Base-by-base conservation (phyloP, 495 filamentous ascomycete species). In the Neurospora sp. region DNA sequence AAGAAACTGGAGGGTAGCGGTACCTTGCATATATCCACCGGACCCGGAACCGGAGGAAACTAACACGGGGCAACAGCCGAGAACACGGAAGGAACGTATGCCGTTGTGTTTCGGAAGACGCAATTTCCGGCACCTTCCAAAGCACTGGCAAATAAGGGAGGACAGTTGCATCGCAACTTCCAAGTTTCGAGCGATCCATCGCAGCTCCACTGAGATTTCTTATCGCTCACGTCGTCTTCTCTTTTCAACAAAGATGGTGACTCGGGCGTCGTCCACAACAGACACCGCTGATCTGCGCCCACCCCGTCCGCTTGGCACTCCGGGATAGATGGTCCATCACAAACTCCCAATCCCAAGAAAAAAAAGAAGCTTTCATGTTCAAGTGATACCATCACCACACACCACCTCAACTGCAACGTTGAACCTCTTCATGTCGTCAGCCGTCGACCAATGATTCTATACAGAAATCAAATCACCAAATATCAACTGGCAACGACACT, bases 391-490 rank as follows among this genome's bases (percentile, higher is more conserved):
- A 59, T 16, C 47, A 31, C 10, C 22, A 22, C n/a, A 47, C 44
- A 20, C 4, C 8, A 47, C 0, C 41, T 4, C 20, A 59, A 16
- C 22, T 59, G 47, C 47, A 47, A 61, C 53, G 53, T 61, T 61
- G 53, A 61, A 31, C 53, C 6, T 61, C 12, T 61, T 18, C 27
- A 65, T 35, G 53, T 65, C 53, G 53, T 8, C 53, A 27, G 53
- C 53, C 53, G 7, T 27, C 37, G 47, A 71, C 77, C 77, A 79
- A 79, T 76, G 37, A 77, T 42, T 42, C 42, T 4, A 0, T 4
- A 5, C 47, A 39, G 20, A 69, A 78, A 75, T 70, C 74, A 74
- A 79, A 79, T 78, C 74, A 44, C 12, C 4, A 41, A 14, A 31
- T 39, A 31, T 45, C 75, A 68, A 77, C 73, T 77, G 72, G 74